Evolutionary conservation across 176 grass and related monocot species (phyloP).

Genomic region (Themeda triandra): DNA sequence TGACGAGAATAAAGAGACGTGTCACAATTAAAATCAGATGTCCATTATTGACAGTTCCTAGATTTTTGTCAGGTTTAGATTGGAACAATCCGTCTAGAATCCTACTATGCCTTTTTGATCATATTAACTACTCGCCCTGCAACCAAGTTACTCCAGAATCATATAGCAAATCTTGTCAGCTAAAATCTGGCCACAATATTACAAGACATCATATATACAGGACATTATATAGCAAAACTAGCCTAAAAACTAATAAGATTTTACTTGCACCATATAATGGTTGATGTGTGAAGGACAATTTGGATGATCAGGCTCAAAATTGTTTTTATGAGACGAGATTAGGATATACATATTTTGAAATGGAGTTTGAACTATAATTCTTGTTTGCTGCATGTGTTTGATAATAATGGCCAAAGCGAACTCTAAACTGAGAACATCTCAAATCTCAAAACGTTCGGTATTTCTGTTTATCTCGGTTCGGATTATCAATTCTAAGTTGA

Average conservation of each 20-base stretch:
- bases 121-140: not conserved
- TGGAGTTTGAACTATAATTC: not conserved
- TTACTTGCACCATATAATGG: not conserved
- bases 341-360: not conserved
- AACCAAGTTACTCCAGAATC: not conserved
- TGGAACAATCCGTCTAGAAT: not conserved
- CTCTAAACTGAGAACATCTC: not conserved
- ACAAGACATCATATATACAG: not conserved
- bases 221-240: not conserved
- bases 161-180: not conserved
- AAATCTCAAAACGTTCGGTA: slow-evolving; percentile 5
- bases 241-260: not conserved
- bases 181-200: not conserved
- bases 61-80: not conserved
- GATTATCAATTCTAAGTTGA: not conserved
- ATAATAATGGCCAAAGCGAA: not conserved
- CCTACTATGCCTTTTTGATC: not conserved
- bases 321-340: not conserved
- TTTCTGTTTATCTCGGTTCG: not conserved
- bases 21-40: not conserved
- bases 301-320: not conserved
- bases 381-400: slow-evolving; percentile 1
- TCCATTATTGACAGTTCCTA: not conserved
- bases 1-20: not conserved
- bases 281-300: not conserved